Evolutionary conservation across 345 rosid genomes (phyloP), one percentile per base, ranked within the genome.

Genomic region (Cardamine resedifolia): DNA sequence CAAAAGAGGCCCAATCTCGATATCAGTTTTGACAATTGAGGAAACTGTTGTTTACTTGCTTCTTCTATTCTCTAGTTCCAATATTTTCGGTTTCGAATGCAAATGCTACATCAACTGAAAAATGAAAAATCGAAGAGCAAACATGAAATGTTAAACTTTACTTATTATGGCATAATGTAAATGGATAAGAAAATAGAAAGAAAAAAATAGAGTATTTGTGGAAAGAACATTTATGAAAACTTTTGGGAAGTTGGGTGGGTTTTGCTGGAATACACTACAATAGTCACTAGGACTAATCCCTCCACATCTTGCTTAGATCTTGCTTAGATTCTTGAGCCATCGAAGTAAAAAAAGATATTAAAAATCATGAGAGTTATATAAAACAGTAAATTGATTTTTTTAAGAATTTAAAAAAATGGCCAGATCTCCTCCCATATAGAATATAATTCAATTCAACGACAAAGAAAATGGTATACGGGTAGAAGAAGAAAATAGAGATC

Each of bases 321-420:
- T 30, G 68, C 78, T 67, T 74, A 66, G 73, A 50, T 67, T 59
- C 62, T 50, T 59, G 73, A 60, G 68, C 78, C 68, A 58, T 57
- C 14, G 10, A 38, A 58, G 41, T 34, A n/a, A 27, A 57, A 64
- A 5, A 3, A 33, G n/a, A 47, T 56, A 65, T 19, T 49, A 10
- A 50, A 48, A 70, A 30, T 59, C 31, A 60, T 38, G 39, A 47
- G 4, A 16, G n/a, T 52, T 52, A 52, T 49, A 61, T 26, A 7
- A 39, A 41, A 39, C 45, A 27, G 36, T 63, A 30, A 27, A 7
- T 52, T 52, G 31, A 18, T 16, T 47, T 44, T 69, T 58, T 33
- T 5, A 33, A 23, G 11, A 4, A 21, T 1, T 2, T 34, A 38
- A 38, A 11, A 24, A 27, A 21, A 44, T 50, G 18, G 36, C 15